A percentile compares a stretch with the other conserved stretches of the same genome.
These are phyloP conservation scores for Chytridium lagenaria DNA, from an alignment of 371 early-diverging fungal species.

Conservation along the genomic window DNA sequence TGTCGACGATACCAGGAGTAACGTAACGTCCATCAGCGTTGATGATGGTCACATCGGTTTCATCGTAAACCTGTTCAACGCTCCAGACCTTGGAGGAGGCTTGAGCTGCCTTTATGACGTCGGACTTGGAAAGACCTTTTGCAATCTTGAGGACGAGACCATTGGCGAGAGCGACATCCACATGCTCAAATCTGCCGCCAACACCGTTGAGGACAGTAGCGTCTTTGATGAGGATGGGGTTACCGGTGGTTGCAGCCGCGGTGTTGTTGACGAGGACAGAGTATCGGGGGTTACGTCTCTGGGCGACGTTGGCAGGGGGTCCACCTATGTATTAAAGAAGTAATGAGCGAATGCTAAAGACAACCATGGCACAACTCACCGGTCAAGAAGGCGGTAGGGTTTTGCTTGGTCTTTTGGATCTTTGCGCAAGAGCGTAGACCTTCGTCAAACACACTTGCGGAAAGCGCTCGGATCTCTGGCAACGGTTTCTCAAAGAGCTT, in stretches of 20 bases:
- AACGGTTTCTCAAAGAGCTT: too few relatives aligned
- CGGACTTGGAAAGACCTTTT: background rate
- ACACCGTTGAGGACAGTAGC: constrained; percentile 66
- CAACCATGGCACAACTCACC: too few relatives aligned
- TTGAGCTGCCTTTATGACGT: constrained; percentile 8
- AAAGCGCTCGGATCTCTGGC: too few relatives aligned
- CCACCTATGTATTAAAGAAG: too few relatives aligned
- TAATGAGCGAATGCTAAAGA: too few relatives aligned
- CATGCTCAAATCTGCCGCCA: constrained; percentile 51
- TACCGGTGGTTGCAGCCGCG: background rate
- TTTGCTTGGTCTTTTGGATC: too few relatives aligned
- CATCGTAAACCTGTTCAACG: constrained; percentile 24
- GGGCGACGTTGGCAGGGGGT: too few relatives aligned
- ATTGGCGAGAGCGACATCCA: constrained; percentile 51
- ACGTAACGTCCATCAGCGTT: constrained; percentile 73
- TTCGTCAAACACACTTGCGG: too few relatives aligned
- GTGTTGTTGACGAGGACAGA: background rate
- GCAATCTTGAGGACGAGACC: constrained; percentile 26
- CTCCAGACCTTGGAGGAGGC: background rate
- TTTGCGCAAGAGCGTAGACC: too few relatives aligned
- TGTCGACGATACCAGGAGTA: constrained; percentile 83
- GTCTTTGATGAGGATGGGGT: constrained; percentile 2
- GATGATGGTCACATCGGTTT: constrained; percentile 44
- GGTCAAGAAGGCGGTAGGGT: too few relatives aligned
- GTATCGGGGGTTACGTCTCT: background rate